Percentiles rank a stretch among this genome's conserved stretches.
Evolutionary conservation across 1,139 yeast species (phyloP).

Genomic region (Candida pseudocylindracea): DNA sequence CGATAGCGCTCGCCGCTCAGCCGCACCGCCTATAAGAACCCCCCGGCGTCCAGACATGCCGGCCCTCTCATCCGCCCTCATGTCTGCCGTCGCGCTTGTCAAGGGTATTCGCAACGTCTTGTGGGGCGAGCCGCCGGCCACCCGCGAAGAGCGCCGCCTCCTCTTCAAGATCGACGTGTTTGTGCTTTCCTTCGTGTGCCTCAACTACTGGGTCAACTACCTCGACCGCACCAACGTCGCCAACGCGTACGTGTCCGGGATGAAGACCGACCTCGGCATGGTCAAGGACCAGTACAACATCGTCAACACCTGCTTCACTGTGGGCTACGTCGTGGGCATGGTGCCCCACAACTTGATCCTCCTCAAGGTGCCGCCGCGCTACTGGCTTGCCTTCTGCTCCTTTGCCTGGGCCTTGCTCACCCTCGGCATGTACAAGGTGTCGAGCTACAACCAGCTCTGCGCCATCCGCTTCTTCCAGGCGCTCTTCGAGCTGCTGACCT

Average conservation of each 20-base stretch:
- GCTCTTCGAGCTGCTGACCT: slow-evolving; percentile 37
- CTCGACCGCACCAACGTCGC: slow-evolving; percentile 37
- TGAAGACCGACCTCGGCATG: slow-evolving; percentile 24
- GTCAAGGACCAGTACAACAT: slow-evolving; percentile 12
- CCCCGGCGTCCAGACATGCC: too few relatives aligned
- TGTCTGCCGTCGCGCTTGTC: too few relatives aligned
- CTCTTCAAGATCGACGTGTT: slow-evolving; percentile 39
- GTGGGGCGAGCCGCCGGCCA: slow-evolving; percentile 7
- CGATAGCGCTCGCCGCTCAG: too few relatives aligned
- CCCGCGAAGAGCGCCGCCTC: slow-evolving; percentile 30
- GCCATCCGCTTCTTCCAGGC: slow-evolving; percentile 41
- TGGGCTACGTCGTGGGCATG: slow-evolving; percentile 38
- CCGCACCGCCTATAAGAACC: too few relatives aligned
- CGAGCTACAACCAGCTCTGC: slow-evolving; percentile 22
- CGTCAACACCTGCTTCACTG: slow-evolving; percentile 31
- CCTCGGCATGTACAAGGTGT: slow-evolving; percentile 24
- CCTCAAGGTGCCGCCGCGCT: slow-evolving; percentile 27
- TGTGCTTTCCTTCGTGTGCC: slow-evolving; percentile 32
- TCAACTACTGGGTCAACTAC: slow-evolving; percentile 53
- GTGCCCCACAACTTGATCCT: slow-evolving; percentile 22
- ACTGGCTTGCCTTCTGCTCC: slow-evolving; percentile 34
- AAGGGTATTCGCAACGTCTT: too few relatives aligned
- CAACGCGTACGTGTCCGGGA: slow-evolving; percentile 51
- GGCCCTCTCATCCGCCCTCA: too few relatives aligned
- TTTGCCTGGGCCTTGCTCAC: slow-evolving; percentile 49